Percentiles rank a stretch among this genome's conserved stretches.
Evolutionary conservation across 1,284 basidiomycete genomes (phyloP).

Genomic region (Polyporus tsugae): DNA sequence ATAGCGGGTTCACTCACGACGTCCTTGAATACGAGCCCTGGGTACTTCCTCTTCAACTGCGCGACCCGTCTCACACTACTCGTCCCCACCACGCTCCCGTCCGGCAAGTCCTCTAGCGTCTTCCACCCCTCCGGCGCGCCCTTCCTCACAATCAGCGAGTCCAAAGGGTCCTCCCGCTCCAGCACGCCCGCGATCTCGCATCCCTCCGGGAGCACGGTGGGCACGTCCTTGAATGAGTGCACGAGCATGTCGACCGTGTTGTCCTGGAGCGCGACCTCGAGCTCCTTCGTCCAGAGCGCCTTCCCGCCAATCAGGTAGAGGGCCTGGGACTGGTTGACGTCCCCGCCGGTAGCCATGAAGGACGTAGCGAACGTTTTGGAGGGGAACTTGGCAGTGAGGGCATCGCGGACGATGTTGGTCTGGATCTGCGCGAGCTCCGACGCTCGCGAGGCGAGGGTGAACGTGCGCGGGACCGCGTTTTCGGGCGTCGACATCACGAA

Average conservation of each 20-base stretch:
- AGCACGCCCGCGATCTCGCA: conserved; percentile 72
- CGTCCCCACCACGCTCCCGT: conserved; percentile 92
- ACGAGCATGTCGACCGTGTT: conserved; percentile 91
- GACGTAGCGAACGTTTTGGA: conserved; percentile 69
- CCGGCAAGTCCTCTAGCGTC: conserved; percentile 85
- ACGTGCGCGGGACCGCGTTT: not conserved
- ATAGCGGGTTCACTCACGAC: conserved; percentile 67
- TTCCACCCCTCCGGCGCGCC: conserved; percentile 69
- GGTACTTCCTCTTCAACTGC: conserved; percentile 66
- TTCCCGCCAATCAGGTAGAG: conserved; percentile 87
- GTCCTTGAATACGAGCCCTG: conserved; percentile 81
- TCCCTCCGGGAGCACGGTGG: conserved; percentile 76
- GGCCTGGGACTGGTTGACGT: conserved; percentile 89
- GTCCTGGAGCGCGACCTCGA: conserved; percentile 84
- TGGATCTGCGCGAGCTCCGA: conserved; percentile 91
- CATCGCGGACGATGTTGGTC: conserved; percentile 77
- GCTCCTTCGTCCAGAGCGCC: conserved; percentile 94
- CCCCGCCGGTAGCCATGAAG: conserved; percentile 92
- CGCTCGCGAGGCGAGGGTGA: conserved; percentile 84
- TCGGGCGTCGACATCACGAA: not conserved
- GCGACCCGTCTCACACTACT: conserved; percentile 94
- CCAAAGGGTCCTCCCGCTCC: conserved; percentile 90
- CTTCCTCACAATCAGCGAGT: conserved; percentile 88
- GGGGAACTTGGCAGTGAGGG: conserved; percentile 59
- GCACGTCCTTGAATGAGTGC: conserved; percentile 96